Conservation (phyloP, 768 basidiomycete species). For the Phanerochaete sordida region DNA sequence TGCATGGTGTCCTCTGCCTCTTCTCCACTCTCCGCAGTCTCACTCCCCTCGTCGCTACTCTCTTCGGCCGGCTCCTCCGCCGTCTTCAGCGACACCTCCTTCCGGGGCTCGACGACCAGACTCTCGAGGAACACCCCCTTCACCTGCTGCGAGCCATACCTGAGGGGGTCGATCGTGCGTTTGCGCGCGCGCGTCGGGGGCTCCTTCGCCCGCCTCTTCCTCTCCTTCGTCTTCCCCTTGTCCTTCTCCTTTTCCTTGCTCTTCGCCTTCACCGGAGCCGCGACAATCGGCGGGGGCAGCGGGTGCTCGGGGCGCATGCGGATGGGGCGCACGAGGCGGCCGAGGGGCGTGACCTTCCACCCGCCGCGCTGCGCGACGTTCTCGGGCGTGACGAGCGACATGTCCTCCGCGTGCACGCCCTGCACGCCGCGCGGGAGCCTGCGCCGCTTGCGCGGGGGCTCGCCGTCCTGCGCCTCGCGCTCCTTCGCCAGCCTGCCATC, state of each 20-base stretch:
- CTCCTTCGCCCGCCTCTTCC: conserved; percentile 42
- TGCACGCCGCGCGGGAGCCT: conserved; percentile 30
- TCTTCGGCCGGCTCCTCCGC: conserved; percentile 14
- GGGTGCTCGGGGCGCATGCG: conserved; percentile 70
- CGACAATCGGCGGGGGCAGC: conserved; percentile 33
- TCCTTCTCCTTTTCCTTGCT: conserved; percentile 11
- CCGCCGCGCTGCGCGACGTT: conserved; percentile 49
- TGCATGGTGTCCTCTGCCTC: conserved; percentile 22
- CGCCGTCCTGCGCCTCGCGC: conserved; percentile 22
- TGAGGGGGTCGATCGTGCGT: conserved; percentile 67
- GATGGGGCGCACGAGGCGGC: conserved; percentile 61
- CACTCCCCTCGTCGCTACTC: neutral
- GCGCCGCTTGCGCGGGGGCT: conserved; percentile 44
- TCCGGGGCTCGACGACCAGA: neutral
- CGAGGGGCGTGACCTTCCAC: conserved; percentile 69
- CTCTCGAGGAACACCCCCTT: conserved; percentile 62
- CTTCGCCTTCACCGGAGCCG: conserved; percentile 1
- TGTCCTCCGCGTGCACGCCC: conserved; percentile 52
- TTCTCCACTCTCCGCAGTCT: conserved; percentile 6
- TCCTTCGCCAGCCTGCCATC: conserved; percentile 34
- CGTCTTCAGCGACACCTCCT: neutral
- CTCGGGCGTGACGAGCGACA: conserved; percentile 59
- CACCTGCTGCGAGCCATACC: conserved; percentile 67
- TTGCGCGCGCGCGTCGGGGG: conserved; percentile 57
- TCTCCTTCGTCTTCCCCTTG: conserved; percentile 22